phyloP scores from a whole-genome alignment of 768 basidiomycete genomes.

The Agrocybe chaxingu region DNA sequence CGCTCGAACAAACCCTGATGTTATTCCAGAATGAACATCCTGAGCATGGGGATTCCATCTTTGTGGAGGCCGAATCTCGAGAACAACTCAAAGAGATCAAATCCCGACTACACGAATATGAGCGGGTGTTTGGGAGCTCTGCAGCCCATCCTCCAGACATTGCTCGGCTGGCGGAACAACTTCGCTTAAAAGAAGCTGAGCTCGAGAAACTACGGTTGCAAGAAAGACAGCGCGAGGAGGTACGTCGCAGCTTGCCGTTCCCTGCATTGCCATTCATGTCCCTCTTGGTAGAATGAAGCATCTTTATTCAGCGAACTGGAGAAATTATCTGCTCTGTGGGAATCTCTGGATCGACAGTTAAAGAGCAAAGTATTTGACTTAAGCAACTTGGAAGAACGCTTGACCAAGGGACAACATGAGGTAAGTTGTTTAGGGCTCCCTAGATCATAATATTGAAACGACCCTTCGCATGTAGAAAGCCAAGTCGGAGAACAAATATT shows the following conservation, averaged over 20 bases:
- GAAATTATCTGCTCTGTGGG: constrained; percentile 83
- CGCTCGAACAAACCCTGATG: constrained; percentile 51
- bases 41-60: constrained; percentile 48
- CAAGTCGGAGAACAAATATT: constrained; percentile 95
- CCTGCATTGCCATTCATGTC: constrained; percentile 1
- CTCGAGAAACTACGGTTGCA: constrained; percentile 58
- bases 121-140: constrained; percentile 59
- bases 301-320: constrained; percentile 84
- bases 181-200: constrained; percentile 70
- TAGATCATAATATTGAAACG: not conserved
- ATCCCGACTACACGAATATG: constrained; percentile 57
- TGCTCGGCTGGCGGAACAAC: constrained; percentile 44
- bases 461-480: constrained; percentile 62
- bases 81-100: constrained; percentile 44
- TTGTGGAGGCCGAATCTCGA: constrained; percentile 47
- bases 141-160: constrained; percentile 49
- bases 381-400: constrained; percentile 65
- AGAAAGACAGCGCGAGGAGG: constrained; percentile 62
- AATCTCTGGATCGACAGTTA: constrained; percentile 74
- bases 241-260: constrained; percentile 26
- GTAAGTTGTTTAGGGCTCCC: constrained; percentile 37
- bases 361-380: constrained; percentile 85
- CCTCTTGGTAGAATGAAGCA: constrained; percentile 55
- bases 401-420: constrained; percentile 64
- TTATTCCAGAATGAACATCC: constrained; percentile 47